These are phyloP conservation scores for Termitomyces sp. DNA, from an alignment of 768 basidiomycete genomes.

Conservation along the genomic window DNA sequence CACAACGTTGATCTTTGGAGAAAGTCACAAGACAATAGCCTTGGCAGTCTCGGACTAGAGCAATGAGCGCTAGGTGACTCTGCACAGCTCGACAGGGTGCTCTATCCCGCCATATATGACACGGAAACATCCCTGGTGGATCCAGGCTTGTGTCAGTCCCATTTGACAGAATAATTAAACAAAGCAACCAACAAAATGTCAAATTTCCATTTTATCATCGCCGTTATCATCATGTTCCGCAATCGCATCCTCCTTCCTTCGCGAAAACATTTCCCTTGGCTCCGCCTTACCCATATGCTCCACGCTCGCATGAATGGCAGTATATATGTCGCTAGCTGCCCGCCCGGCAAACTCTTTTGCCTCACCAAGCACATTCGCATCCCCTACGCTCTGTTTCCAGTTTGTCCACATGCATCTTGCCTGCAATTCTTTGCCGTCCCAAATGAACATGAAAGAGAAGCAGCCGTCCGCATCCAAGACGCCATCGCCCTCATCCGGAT, in stretches of 20 bases:
- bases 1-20: background rate
- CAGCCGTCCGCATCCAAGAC: constrained; percentile 45
- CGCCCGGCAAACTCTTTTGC: constrained; percentile 43
- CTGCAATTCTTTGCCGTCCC: constrained; percentile 14
- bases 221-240: too few relatives aligned
- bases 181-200: constrained; percentile 3
- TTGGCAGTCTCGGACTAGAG: background rate
- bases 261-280: background rate
- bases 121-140: background rate
- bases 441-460: constrained; percentile 61
- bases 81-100: background rate
- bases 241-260: too few relatives aligned
- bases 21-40: background rate
- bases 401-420: constrained; percentile 51
- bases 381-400: constrained; percentile 30
- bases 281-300: constrained; percentile 8
- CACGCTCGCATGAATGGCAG: constrained; percentile 38
- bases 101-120: background rate
- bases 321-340: constrained; percentile 44
- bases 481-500: constrained; percentile 43
- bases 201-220: constrained; percentile 40
- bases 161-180: background rate
- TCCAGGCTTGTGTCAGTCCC: background rate
- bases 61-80: background rate
- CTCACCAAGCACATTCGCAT: constrained; percentile 32